Evolutionary conservation across 1,139 yeast species (phyloP).

Genomic region (Pichia sp.): DNA sequence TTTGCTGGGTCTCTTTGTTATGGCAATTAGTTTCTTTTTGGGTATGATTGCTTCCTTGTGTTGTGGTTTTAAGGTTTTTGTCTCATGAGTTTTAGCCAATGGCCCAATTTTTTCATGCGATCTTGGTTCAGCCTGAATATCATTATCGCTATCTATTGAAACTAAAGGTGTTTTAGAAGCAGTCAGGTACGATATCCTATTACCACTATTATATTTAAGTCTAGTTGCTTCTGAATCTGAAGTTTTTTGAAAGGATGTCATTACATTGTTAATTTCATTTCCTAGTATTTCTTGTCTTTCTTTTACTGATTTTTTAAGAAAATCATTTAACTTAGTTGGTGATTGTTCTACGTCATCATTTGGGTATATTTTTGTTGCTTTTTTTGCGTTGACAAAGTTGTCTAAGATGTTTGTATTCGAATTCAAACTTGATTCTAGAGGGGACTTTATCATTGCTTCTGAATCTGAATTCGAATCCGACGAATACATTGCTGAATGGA

Average conservation of each 20-base stretch:
- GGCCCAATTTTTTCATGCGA: background rate
- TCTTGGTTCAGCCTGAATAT: background rate
- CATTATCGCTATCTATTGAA: too few relatives aligned
- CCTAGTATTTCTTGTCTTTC: constrained; percentile 8
- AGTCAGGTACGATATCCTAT: constrained; percentile 4
- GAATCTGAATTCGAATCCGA: background rate
- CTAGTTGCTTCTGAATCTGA: background rate
- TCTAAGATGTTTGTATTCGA: background rate
- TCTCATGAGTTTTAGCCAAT: background rate
- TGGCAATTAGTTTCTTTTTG: too few relatives aligned
- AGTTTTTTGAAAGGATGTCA: constrained; percentile 2
- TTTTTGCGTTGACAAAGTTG: background rate
- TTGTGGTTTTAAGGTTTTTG: background rate
- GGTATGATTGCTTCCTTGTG: background rate
- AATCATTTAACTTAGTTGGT: background rate
- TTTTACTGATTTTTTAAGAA: background rate
- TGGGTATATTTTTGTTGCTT: background rate
- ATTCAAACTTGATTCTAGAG: background rate
- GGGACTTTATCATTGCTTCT: too few relatives aligned
- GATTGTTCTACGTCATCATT: background rate
- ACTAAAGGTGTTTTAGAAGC: constrained; percentile 2
- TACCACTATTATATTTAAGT: background rate
- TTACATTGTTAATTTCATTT: constrained; percentile 8
- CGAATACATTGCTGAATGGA: background rate
- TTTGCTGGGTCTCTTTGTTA: too few relatives aligned